Conservation (phyloP, 257 asterid genomes). For the Capsicum chinense region DNA sequence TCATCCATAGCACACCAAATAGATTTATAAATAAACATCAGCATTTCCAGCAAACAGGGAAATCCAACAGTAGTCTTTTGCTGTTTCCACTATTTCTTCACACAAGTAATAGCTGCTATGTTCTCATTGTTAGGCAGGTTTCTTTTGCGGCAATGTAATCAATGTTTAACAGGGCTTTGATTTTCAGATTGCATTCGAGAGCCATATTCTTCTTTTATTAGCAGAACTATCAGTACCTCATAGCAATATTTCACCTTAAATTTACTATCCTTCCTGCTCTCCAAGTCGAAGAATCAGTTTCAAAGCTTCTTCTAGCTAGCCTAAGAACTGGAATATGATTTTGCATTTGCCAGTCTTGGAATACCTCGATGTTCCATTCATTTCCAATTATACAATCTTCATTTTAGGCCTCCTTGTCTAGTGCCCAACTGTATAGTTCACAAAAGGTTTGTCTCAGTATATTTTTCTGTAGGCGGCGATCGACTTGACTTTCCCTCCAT, state of each 20-base stretch:
- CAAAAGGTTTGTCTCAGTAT: neutral
- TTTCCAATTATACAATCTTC: constrained; percentile 13
- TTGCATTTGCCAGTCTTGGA: constrained; percentile 6
- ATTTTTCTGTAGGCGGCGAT: neutral
- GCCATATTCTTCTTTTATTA: neutral
- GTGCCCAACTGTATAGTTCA: neutral
- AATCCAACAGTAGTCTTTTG: neutral
- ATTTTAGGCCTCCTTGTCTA: neutral
- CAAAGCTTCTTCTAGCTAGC: constrained; percentile 9
- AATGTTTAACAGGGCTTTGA: neutral
- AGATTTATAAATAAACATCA: constrained; percentile 16
- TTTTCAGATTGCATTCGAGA: neutral
- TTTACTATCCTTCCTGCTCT: neutral
- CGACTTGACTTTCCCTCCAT: neutral
- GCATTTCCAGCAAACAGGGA: neutral
- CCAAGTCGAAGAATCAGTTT: neutral
- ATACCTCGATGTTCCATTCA: neutral
- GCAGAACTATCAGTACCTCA: neutral
- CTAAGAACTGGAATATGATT: neutral
- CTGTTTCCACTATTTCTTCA: neutral
- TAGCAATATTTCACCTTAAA: constrained; percentile 21
- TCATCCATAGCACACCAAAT: neutral
- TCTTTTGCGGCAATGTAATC: neutral
- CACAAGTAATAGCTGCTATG: neutral
- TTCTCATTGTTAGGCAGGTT: neutral